Percentiles rank a stretch among this genome's conserved stretches.
Evolutionary conservation across 2,329 filamentous ascomycete genomes (phyloP).

Genomic region (Microsporum audouinii): DNA sequence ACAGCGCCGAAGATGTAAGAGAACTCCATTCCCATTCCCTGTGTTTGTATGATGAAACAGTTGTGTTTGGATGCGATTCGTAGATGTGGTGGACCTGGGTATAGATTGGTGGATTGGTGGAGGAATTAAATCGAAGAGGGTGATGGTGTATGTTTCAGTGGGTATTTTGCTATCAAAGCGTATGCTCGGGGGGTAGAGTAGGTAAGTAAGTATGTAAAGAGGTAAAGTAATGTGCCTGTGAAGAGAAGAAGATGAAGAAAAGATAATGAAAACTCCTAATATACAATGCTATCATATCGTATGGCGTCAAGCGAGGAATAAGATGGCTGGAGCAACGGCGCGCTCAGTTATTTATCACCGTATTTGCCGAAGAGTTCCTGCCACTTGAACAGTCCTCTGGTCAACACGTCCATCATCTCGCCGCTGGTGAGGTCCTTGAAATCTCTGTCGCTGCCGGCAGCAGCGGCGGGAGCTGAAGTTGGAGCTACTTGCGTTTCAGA

Average conservation of each 20-base stretch:
- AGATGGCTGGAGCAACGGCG: not conserved
- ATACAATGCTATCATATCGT: conserved; percentile 4
- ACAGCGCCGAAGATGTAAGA: not conserved
- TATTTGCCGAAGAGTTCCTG: conserved; percentile 58
- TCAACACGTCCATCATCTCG: conserved; percentile 85
- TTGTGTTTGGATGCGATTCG: not conserved
- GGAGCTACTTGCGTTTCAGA: not conserved
- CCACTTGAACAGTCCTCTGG: conserved; percentile 71
- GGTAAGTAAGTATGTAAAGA: not conserved
- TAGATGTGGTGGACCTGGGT: not conserved
- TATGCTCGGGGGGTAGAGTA: not conserved
- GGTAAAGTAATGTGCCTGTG: conserved; percentile 4
- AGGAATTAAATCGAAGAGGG: not conserved
- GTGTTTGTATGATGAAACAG: not conserved
- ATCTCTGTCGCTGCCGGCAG: conserved; percentile 28
- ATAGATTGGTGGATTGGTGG: not conserved
- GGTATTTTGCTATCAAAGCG: not conserved
- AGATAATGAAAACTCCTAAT: conserved; percentile 7
- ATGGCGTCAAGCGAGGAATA: not conserved
- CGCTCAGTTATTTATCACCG: conserved; percentile 33
- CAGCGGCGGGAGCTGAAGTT: not conserved
- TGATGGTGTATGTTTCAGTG: not conserved
- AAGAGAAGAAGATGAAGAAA: conserved; percentile 8
- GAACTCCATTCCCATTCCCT: not conserved
- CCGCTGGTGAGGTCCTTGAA: conserved; percentile 68